Percentiles rank a stretch among this genome's conserved stretches.
phyloP scores from a whole-genome alignment of 306 rosid genomes.

The Cicer yamashitae region DNA sequence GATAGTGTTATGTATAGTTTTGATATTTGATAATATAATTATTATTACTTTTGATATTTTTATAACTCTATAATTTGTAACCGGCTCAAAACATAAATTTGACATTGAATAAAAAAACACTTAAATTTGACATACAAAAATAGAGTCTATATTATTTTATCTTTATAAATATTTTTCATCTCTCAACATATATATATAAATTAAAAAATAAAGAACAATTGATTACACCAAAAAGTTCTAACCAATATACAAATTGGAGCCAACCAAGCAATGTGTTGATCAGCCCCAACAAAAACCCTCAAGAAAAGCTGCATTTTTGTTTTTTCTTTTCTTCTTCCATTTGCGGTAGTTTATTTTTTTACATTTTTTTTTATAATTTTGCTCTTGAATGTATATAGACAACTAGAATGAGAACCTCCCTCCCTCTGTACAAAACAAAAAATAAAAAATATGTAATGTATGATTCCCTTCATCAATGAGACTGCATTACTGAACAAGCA shows the following conservation, averaged over 20 bases:
- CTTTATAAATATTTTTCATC: too few species aligned
- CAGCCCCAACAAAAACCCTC: conserved; percentile 22
- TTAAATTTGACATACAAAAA: too few species aligned
- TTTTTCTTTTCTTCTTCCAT: neutral
- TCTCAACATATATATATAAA: too few species aligned
- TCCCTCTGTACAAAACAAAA: conserved; percentile 54
- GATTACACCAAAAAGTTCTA: conserved; percentile 23
- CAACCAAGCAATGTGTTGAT: conserved; percentile 10
- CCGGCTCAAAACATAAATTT: too few species aligned
- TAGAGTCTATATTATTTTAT: too few species aligned
- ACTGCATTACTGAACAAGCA: conserved; percentile 92
- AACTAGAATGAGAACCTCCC: conserved; percentile 10
- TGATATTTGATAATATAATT: too few species aligned
- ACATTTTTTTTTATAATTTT: neutral
- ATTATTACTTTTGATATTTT: too few species aligned
- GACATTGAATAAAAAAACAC: too few species aligned
- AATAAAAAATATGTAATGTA: neutral
- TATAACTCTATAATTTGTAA: too few species aligned
- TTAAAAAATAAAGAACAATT: conserved; percentile 18
- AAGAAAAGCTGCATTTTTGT: conserved; percentile 10
- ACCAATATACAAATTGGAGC: conserved; percentile 34
- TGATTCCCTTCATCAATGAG: conserved; percentile 51
- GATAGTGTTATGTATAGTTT: too few species aligned
- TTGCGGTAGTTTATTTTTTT: neutral
- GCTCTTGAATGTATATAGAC: neutral